Evolutionary conservation across 73 alveolate species (phyloP).

Genomic region (Tetrahymena borealis): DNA sequence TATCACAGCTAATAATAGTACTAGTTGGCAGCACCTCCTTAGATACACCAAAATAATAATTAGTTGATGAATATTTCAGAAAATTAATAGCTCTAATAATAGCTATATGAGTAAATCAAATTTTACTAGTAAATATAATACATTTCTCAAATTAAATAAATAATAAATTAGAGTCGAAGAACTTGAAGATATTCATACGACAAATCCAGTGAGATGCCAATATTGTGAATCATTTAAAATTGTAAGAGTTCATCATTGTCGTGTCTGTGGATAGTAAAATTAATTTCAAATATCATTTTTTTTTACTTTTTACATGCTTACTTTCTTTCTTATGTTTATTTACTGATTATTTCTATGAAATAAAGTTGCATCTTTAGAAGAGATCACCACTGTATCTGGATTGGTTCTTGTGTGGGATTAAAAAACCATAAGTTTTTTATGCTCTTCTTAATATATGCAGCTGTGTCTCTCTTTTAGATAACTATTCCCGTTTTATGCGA

Average conservation of each 20-base stretch:
- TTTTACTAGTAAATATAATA: background rate
- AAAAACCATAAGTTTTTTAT: conserved; percentile 48
- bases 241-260: background rate
- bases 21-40: background rate
- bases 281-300: too few species aligned
- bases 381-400: conserved; percentile 71
- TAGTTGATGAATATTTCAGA: background rate
- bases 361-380: conserved; percentile 22
- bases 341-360: background rate
- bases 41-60: background rate
- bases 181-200: background rate
- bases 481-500: background rate
- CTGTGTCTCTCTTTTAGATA: background rate
- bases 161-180: background rate
- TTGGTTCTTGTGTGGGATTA: conserved; percentile 54
- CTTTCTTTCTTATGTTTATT: background rate
- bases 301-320: too few species aligned
- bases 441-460: background rate
- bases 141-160: background rate
- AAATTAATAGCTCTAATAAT: background rate
- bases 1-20: background rate
- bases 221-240: background rate
- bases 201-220: background rate
- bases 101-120: background rate
- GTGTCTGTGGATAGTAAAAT: background rate